Percentiles rank a stretch among this genome's conserved stretches.
Conservation (phyloP, 192 early-diverging fungal species). For the Umbelopsis sp. region DNA sequence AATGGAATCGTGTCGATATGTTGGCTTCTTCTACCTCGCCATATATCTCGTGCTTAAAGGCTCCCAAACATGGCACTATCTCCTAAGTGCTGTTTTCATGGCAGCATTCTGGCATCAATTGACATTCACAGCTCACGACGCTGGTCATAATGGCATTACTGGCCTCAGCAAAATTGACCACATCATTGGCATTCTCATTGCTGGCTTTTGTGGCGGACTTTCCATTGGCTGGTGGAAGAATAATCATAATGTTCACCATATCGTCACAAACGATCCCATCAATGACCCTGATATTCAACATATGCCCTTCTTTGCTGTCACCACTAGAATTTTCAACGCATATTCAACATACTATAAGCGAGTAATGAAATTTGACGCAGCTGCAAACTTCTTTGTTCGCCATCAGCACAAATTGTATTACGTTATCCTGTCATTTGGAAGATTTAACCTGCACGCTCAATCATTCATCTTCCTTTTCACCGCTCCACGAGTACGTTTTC, state of each 20-base stretch:
- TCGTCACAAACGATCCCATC: constrained; percentile 90
- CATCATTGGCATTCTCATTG: constrained; percentile 81
- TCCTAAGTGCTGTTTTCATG: constrained; percentile 59
- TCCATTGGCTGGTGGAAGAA: constrained; percentile 97
- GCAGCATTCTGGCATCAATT: constrained; percentile 89
- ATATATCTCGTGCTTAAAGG: constrained; percentile 48
- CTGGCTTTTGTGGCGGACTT: constrained; percentile 83
- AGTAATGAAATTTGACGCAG: constrained; percentile 77
- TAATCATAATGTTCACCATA: constrained; percentile 96
- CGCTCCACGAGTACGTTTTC: constrained; percentile 69
- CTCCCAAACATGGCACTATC: constrained; percentile 51
- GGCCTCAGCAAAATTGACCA: constrained; percentile 74
- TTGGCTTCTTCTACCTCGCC: constrained; percentile 44
- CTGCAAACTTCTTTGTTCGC: constrained; percentile 74
- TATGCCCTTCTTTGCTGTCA: constrained; percentile 92
- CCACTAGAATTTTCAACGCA: constrained; percentile 74
- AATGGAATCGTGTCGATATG: constrained; percentile 53
- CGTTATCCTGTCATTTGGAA: constrained; percentile 82
- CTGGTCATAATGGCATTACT: constrained; percentile 94
- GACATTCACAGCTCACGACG: constrained; percentile 92
- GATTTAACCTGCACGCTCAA: constrained; percentile 88
- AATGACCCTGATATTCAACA: constrained; percentile 99
- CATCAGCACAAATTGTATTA: constrained; percentile 90
- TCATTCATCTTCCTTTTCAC: constrained; percentile 69
- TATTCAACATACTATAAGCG: constrained; percentile 91